Base-by-base conservation (phyloP, 2,329 filamentous ascomycete genomes). In the Magnaporthiopsis rhizophila region DNA sequence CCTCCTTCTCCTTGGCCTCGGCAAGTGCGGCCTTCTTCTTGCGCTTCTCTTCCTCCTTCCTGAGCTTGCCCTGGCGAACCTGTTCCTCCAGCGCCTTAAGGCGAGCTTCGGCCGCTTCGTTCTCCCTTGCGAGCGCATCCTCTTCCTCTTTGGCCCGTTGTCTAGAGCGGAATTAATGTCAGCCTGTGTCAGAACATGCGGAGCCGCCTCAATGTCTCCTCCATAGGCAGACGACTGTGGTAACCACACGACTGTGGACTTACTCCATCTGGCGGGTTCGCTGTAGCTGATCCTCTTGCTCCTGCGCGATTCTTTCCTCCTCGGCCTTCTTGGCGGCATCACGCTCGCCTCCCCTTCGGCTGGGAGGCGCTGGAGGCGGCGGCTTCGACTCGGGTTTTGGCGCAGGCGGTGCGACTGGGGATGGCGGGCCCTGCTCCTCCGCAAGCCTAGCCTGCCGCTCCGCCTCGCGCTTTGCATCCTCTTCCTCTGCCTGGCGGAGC, bases 41-140 rank as follows among this genome's bases (percentile, higher is more conserved):
- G 67, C 89, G 91, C 81, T 96, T 97, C 78, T 97, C 95, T 75
- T 99, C 95, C 69, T 96, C 90, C 77, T 97, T 98, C 81, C 92
- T 94, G 63, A 98, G 79, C 79, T 98, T 99, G 71, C 93, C 92
- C 73, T 93, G 91, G 67, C 88, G 89, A 63, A 98, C 92, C 76
- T 97, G 92, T 74, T 98, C 92, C 76, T 99, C 93, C 11, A 99
- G 85, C 21, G 92, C 92, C 73, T 88, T 91, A 30, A 98, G 83
- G 62, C 93, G 91, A 67, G 90, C 90, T 70, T 90, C 87, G 57
- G 93, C 88, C 63, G 90, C 92, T 71, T 92, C 86, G 64, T 89
- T 89, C 76, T 97, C 92, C 69, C 84, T 86, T 38, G 85, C 86
- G 64, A 97, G 83, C 66, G 96, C 92, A 34, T 90, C 86, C 74